Conservation (phyloP, 1,284 basidiomycete genomes). For the Fomitopsis pinicola region DNA sequence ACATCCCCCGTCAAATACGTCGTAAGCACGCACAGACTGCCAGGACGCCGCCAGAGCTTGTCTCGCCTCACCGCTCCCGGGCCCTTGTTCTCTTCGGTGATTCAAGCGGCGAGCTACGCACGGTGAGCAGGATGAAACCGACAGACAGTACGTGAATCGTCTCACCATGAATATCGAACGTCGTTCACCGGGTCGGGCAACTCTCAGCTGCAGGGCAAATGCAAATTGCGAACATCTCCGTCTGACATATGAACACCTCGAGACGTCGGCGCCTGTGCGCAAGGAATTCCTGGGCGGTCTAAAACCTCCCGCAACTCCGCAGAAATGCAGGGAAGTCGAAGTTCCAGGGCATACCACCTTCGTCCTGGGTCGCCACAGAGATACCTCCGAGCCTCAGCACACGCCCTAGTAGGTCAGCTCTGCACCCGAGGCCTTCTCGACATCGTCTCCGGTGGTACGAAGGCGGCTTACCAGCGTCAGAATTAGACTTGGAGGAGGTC, state of each 20-base stretch:
- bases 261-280: neutral
- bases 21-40: neutral
- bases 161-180: neutral
- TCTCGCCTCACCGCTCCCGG: no score
- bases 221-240: neutral
- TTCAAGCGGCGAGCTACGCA: neutral
- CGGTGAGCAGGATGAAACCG: neutral
- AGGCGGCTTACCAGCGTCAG: no score
- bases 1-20: neutral
- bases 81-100: no score
- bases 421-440: no score
- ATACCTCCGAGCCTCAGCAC: no score
- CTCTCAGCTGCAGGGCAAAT: neutral
- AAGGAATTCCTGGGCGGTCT: neutral
- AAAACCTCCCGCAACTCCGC: neutral
- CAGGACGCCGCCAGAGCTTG: neutral
- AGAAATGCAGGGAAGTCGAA: neutral
- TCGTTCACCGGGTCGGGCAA: no score
- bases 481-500: neutral
- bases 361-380: no score
- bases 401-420: no score
- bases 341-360: neutral
- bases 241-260: neutral
- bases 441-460: no score
- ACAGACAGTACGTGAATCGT: neutral